Base-by-base conservation (phyloP, 768 basidiomycete genomes). In the Tremella fuciformis region DNA sequence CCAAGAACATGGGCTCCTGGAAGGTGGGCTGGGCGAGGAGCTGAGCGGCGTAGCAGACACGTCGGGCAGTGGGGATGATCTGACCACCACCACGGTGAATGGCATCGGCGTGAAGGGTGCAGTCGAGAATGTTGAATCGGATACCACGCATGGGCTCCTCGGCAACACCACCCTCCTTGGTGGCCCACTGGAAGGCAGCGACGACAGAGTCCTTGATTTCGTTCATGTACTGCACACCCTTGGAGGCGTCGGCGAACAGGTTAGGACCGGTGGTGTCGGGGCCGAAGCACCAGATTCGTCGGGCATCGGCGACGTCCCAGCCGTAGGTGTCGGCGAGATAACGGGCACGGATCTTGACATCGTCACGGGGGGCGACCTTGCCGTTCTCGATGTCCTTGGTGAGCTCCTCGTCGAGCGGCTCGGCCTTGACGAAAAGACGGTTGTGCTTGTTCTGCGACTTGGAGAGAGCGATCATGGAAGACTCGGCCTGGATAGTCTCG, bases 361-460 rank as follows among this genome's bases (percentile, higher is more conserved):
- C 96, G 79, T 99, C 96, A 77, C 96, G 89, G 54, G 96, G 76
- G 79, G 69, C 88, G 78, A 99, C 78, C 74, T 84, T 85, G 70
- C 96, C 96, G 57, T 66, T 69, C 78, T 98, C 96, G 70, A 99
- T 97, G 60, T 91, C 96, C 70, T 84, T 84, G 64, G 91, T 86
- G 60, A 98, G 84, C 77, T 97, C 93, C 75, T 99, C 96, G 22
- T 89, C 91, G 57, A 99, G 77, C 38, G 96, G 96, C 81, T 86
- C 65, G 38, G 96, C 96, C 83, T 92, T 92, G 67, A 86, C 84
- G 79, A 87, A 99, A 58, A 99, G 83, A 81, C 96, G 89, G 79
- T 99, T 99, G 86, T 99, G 96, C 84, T 98, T 99, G 84, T 99
- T 98, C 81, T 97, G 96, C 19, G 96, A 98, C 80, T 99, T 99